A percentile compares a stretch with the other conserved stretches of the same genome.
Evolutionary conservation across 2,329 filamentous ascomycete genomes (phyloP).

Genomic region (Colletotrichum zoysiae): DNA sequence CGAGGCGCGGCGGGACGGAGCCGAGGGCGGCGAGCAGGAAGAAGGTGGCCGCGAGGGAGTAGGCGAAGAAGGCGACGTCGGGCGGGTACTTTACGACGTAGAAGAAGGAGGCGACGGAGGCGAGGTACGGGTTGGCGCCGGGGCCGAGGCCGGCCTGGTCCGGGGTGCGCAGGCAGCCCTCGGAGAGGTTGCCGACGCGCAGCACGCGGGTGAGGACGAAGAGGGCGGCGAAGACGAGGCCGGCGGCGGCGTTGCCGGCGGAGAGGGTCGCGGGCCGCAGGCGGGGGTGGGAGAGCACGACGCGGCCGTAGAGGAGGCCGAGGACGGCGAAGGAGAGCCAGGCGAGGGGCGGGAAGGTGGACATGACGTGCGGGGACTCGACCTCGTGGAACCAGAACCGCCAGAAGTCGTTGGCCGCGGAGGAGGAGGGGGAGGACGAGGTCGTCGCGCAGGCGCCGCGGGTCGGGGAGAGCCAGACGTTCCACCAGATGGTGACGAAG

Average conservation of each 20-base stretch:
- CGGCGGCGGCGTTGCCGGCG: conserved; percentile 48
- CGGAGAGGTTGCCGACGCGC: conserved; percentile 59
- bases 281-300: conserved; percentile 49
- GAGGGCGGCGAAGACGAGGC: conserved; percentile 50
- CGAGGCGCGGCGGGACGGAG: conserved; percentile 49
- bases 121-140: conserved; percentile 56
- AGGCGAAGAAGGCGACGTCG: conserved; percentile 60
- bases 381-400: conserved; percentile 58
- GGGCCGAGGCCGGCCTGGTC: conserved; percentile 50
- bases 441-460: conserved; percentile 52
- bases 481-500: conserved; percentile 59
- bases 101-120: conserved; percentile 57
- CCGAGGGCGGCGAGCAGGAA: conserved; percentile 55
- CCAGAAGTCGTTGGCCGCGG: conserved; percentile 46
- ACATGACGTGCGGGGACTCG: conserved; percentile 48
- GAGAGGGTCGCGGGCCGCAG: conserved; percentile 48
- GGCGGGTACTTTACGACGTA: conserved; percentile 62
- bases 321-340: conserved; percentile 62
- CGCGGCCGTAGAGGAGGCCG: conserved; percentile 58
- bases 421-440: conserved; percentile 14
- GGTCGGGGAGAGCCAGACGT: conserved; percentile 58
- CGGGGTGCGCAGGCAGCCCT: conserved; percentile 56
- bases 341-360: conserved; percentile 58
- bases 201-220: conserved; percentile 58
- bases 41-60: conserved; percentile 55